phyloP scores from a whole-genome alignment of 176 grass and related monocot species.

The Melocanna baccifera region DNA sequence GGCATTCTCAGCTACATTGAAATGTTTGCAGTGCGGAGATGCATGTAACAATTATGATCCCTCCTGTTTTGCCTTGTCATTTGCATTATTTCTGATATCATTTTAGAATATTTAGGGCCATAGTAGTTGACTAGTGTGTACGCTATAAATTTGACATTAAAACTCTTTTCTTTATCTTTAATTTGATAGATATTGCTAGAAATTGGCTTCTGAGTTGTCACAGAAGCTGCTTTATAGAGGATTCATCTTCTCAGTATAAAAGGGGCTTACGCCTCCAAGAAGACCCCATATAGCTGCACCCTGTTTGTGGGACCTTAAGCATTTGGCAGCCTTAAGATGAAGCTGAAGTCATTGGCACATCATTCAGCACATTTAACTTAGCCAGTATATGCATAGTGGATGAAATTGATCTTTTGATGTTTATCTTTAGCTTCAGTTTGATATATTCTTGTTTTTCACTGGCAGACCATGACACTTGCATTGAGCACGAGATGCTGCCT shows the following conservation, averaged over 20 bases:
- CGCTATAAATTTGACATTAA: neutral
- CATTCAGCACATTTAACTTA: constrained; percentile 2
- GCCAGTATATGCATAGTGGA: neutral
- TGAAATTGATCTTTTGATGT: constrained; percentile 4
- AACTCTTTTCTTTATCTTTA: neutral
- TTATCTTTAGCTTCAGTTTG: constrained; percentile 18
- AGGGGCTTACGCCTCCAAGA: neutral
- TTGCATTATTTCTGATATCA: neutral
- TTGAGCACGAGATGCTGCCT: constrained; percentile 35
- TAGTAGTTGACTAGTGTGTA: neutral
- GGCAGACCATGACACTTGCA: constrained; percentile 61
- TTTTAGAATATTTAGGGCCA: neutral
- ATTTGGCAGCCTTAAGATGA: neutral
- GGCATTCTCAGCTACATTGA: constrained; percentile 40
- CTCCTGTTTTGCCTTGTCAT: neutral
- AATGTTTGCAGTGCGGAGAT: constrained; percentile 70
- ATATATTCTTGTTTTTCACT: constrained; percentile 34
- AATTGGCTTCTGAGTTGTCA: neutral
- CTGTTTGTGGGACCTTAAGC: constrained; percentile 8
- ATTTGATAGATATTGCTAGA: neutral
- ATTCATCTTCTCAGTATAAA: neutral
- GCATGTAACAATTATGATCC: constrained; percentile 48
- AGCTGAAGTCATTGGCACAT: neutral
- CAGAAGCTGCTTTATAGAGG: neutral
- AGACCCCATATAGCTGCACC: neutral